Conservation (phyloP, 148 eudicot genomes). For the Salicornia ramosissima region DNA sequence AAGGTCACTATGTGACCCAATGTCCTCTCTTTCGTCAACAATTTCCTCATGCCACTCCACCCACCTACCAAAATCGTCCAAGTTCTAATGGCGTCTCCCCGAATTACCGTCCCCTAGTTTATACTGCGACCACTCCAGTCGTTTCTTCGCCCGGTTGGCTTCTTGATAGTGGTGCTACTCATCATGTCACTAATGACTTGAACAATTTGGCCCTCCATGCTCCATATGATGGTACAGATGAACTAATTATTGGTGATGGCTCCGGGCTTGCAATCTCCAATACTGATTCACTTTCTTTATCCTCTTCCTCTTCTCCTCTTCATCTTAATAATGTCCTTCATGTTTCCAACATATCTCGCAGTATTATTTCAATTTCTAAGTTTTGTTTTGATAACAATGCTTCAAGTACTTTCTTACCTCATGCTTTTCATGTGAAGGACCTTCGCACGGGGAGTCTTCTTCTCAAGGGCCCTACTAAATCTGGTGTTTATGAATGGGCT, state of each 20-base stretch:
- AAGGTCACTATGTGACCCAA: background rate
- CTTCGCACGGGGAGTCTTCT: background rate
- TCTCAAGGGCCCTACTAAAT: background rate
- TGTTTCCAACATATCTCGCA: background rate
- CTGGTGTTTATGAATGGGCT: background rate
- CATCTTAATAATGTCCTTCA: background rate
- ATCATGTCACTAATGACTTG: too few relatives aligned
- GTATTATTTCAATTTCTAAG: background rate
- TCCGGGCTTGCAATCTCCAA: background rate
- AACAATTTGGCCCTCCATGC: too few relatives aligned
- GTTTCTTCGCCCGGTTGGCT: too few relatives aligned
- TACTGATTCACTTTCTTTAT: background rate
- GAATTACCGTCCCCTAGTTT: background rate
- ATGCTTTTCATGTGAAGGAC: background rate
- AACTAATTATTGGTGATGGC: background rate
- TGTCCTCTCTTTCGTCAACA: background rate
- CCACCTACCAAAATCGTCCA: background rate
- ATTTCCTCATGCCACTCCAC: background rate
- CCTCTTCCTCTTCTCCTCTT: background rate
- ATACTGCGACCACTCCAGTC: background rate
- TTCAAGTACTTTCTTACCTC: background rate
- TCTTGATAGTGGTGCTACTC: too few relatives aligned
- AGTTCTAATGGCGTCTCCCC: background rate
- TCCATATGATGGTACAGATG: background rate
- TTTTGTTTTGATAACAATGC: background rate